Percentiles rank a stretch among this genome's conserved stretches.
Evolutionary conservation across 2,329 filamentous ascomycete species (phyloP).

Genomic region (Thelonectria blattea): DNA sequence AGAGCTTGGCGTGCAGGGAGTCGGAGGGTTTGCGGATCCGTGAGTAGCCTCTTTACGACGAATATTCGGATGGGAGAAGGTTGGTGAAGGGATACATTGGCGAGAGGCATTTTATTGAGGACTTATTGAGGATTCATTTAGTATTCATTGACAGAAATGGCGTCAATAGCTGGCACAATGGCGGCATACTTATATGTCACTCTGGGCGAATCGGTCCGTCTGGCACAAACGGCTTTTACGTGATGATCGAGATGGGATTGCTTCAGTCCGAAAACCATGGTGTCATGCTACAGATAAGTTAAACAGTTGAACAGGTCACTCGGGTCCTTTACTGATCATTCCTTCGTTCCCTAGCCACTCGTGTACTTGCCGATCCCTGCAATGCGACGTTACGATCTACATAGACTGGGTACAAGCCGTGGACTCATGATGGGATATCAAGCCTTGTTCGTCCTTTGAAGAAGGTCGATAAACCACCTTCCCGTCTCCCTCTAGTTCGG

Average conservation of each 20-base stretch:
- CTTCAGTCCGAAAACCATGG: background rate
- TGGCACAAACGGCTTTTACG: background rate
- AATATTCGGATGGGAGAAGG: background rate
- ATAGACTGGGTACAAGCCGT: no score
- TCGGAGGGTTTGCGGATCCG: slow-evolving; percentile 2
- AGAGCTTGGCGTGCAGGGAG: slow-evolving; percentile 4
- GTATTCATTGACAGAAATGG: background rate
- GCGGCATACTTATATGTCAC: background rate
- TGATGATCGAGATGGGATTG: background rate
- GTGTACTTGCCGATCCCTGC: background rate
- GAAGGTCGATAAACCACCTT: slow-evolving; percentile 7
- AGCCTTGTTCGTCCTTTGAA: background rate
- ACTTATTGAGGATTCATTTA: no score
- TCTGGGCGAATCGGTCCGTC: background rate
- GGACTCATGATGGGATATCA: no score
- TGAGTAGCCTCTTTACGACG: slow-evolving; percentile 4
- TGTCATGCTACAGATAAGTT: background rate
- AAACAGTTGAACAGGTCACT: background rate
- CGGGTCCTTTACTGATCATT: background rate
- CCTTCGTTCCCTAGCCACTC: background rate
- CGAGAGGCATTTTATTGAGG: no score
- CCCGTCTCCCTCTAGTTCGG: slow-evolving; percentile 16
- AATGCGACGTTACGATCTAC: slow-evolving; percentile 20
- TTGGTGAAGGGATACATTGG: no score
- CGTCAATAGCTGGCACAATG: slow-evolving; percentile 1